A percentile compares a stretch with the other conserved stretches of the same genome.
These are phyloP conservation scores for Aspergillus cavernicola DNA, from an alignment of 495 filamentous ascomycete species.

Conservation along the genomic window DNA sequence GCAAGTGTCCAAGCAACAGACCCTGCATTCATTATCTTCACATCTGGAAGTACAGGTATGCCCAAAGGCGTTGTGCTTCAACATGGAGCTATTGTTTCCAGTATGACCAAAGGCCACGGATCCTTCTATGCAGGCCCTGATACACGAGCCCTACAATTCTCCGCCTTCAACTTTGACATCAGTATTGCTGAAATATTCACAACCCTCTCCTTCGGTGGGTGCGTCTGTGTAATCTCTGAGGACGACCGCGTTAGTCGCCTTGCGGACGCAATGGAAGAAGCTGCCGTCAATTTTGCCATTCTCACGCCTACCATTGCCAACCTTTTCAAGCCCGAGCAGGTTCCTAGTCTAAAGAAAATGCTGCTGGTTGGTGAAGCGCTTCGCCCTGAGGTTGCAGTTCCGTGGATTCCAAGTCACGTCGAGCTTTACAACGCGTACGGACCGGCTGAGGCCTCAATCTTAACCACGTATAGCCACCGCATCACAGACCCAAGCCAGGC, in stretches of 20 bases:
- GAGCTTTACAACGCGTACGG: slow-evolving; percentile 13
- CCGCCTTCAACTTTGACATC: slow-evolving; percentile 9
- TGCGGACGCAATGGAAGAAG: slow-evolving; percentile 6
- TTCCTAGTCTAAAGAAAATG: slow-evolving; percentile 1
- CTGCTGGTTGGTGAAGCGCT: slow-evolving; percentile 12
- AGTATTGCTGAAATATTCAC: slow-evolving; percentile 8
- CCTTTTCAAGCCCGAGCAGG: slow-evolving; percentile 5
- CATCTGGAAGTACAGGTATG: slow-evolving; percentile 6
- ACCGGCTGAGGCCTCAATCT: slow-evolving; percentile 8
- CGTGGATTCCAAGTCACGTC: slow-evolving; percentile 5
- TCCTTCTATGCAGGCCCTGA: neutral
- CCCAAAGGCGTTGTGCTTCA: slow-evolving; percentile 8
- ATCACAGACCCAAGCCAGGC: slow-evolving; percentile 3
- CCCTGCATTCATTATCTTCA: slow-evolving; percentile 9
- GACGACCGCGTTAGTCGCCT: slow-evolving; percentile 10
- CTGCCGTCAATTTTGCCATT: slow-evolving; percentile 9
- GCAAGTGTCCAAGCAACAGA: neutral
- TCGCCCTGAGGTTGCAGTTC: slow-evolving; percentile 3
- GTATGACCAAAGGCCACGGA: slow-evolving; percentile 4
- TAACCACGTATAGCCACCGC: slow-evolving; percentile 3
- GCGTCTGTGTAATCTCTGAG: slow-evolving; percentile 8
- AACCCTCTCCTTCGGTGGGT: slow-evolving; percentile 8
- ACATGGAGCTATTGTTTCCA: slow-evolving; percentile 7
- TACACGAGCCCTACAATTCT: slow-evolving; percentile 8
- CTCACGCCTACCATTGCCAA: slow-evolving; percentile 12